These are phyloP conservation scores for Puccinia triticina DNA, from an alignment of 1,284 basidiomycete genomes.

Conservation along the genomic window DNA sequence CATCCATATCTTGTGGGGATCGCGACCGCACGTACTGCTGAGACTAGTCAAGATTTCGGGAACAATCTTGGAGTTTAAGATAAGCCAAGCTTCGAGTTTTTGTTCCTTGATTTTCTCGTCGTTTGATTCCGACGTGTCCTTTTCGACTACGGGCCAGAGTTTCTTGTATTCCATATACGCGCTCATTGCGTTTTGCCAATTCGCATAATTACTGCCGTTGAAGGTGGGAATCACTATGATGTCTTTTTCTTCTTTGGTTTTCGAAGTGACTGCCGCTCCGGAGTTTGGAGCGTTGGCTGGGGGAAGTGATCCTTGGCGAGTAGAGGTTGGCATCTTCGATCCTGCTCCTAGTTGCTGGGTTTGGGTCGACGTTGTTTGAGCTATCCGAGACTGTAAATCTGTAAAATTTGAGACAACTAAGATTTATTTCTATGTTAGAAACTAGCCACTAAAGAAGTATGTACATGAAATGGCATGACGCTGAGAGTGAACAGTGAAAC, in stretches of 20 bases:
- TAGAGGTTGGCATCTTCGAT: background rate
- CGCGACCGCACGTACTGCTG: background rate
- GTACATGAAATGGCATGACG: too few relatives aligned
- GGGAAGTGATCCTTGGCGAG: too few relatives aligned
- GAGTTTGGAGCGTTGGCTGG: too few relatives aligned
- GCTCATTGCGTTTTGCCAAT: background rate
- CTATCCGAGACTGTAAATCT: too few relatives aligned
- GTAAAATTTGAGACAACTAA: too few relatives aligned
- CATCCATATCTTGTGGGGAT: too few relatives aligned
- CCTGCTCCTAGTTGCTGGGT: background rate
- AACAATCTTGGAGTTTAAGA: background rate
- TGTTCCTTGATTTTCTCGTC: background rate
- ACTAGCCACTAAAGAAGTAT: background rate
- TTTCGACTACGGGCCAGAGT: background rate
- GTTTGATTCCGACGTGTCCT: too few relatives aligned
- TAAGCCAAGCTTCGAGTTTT: background rate
- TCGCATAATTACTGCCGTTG: too few relatives aligned
- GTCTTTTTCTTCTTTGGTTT: background rate
- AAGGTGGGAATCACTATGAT: too few relatives aligned
- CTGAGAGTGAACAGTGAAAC: too few relatives aligned
- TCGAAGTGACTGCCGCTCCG: too few relatives aligned
- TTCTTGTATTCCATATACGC: background rate
- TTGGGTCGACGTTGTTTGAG: background rate
- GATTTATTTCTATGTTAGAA: too few relatives aligned
- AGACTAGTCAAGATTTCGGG: background rate